These are phyloP conservation scores for Fusarium sp. DNA, from an alignment of 2,329 filamentous ascomycete species.

Conservation along the genomic window DNA sequence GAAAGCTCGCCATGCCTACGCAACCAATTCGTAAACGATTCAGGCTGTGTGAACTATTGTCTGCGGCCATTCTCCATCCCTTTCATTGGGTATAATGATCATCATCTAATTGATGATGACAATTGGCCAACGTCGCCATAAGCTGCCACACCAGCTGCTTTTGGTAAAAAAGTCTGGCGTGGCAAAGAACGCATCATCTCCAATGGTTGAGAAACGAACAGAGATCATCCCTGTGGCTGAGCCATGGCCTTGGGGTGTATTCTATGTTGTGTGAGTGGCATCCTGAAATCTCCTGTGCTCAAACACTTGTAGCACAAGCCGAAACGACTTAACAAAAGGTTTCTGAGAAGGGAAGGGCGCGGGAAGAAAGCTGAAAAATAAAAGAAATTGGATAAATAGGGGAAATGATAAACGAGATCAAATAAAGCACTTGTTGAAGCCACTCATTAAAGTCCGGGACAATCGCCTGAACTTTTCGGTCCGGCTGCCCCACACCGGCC, in stretches of 20 bases:
- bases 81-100: neutral
- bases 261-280: neutral
- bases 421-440: neutral
- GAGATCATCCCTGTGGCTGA: conserved; percentile 8
- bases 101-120: neutral
- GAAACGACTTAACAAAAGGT: neutral
- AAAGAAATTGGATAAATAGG: neutral
- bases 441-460: neutral
- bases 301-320: neutral
- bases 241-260: neutral
- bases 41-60: neutral
- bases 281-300: neutral
- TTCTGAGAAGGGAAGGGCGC: neutral
- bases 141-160: neutral
- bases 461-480: neutral
- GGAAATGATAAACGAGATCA: neutral
- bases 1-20: neutral
- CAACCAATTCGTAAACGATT: neutral
- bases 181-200: neutral
- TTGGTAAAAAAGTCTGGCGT: neutral
- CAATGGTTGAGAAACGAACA: neutral
- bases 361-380: neutral
- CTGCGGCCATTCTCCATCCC: neutral
- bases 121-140: neutral
- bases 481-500: neutral